Evolutionary conservation across 495 filamentous ascomycete species (phyloP), one percentile per base, ranked within the genome.

Genomic region (Aspergillus bertholletiae): DNA sequence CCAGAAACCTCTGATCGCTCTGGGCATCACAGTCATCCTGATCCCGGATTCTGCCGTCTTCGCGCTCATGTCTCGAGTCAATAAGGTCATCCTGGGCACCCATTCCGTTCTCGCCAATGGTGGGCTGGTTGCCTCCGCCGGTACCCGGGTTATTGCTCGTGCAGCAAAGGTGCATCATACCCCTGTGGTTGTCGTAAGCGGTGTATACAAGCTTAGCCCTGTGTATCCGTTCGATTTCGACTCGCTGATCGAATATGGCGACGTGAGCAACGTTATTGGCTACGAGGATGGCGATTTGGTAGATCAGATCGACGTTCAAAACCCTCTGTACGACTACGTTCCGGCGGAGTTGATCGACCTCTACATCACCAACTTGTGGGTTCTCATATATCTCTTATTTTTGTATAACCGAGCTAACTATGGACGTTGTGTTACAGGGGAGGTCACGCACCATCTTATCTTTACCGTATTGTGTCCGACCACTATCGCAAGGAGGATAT

Each of bases 291-390:
- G 88, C 6, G 76, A 82, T 22, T 74, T 92, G 51, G 84, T 94
- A 45, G 84, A 89, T 7, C 81, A 84, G 61, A 80, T 94, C 39
- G 86, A 90, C 56, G 80, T 96, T 1, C 82, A 86, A 55, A 94
- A 92, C 69, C 89, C 89, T 9, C 62, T 92, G 20, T 88, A 84
- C 47, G 92, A 96, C 63, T 93, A 91, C 62, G 83, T 97, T 11
- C 86, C 87, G 2, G 82, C 88, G 7, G 88, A 93, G 53, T 70
- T 92, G 52, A 81, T 96, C 26, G 88, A 94, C 62, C 81, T 94
- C 32, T 96, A 96, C 64, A 87, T 97, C 57, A 96, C 92, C 9
- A 96, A 97, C 70, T 72, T 97, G 89, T 92, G 76, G 79, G 89
- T 83, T 47, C 26, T n/a, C n/a, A 22, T 37, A 1, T 23, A n/a